These are phyloP conservation scores for Vanrija sp. DNA, from an alignment of 1,284 basidiomycete species.

Conservation along the genomic window DNA sequence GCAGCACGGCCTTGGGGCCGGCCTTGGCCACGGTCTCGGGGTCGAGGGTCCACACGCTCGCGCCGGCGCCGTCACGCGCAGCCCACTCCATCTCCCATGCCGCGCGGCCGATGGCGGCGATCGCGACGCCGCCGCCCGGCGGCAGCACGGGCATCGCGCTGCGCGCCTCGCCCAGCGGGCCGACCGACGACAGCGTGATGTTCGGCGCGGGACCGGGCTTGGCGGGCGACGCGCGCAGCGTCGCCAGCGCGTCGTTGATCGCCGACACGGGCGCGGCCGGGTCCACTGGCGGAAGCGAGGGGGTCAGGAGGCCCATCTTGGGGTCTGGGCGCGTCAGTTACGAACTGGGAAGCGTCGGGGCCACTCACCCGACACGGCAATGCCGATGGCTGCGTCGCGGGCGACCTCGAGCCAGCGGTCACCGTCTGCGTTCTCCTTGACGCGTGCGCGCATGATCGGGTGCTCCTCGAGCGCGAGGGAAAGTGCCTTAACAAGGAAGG, in stretches of 20 bases:
- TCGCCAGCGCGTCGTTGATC: conserved; percentile 51
- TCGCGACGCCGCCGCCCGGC: conserved; percentile 82
- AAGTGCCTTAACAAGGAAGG: conserved; percentile 80
- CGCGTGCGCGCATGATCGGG: conserved; percentile 40
- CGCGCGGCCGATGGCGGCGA: conserved; percentile 82
- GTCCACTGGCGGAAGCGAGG: conserved; percentile 66
- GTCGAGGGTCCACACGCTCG: conserved; percentile 59
- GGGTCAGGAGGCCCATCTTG: conserved; percentile 75
- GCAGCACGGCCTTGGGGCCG: conserved; percentile 55
- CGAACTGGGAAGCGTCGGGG: too few relatives aligned
- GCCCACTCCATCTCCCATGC: conserved; percentile 56
- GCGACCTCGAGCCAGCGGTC: conserved; percentile 33
- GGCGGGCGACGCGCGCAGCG: conserved; percentile 58
- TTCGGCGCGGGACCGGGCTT: conserved; percentile 65
- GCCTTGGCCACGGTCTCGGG: conserved; percentile 53
- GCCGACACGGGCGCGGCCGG: conserved; percentile 63
- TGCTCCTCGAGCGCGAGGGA: conserved; percentile 69
- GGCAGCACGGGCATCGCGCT: conserved; percentile 75
- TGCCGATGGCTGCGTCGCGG: conserved; percentile 35
- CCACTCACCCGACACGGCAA: conserved; percentile 48
- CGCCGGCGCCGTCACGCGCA: conserved; percentile 13
- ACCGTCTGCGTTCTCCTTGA: conserved; percentile 22
- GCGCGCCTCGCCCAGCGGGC: conserved; percentile 69
- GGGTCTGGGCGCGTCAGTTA: conserved; percentile 57
- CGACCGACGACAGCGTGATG: conserved; percentile 82